phyloP scores from a whole-genome alignment of 1,284 basidiomycete species.

The Moesziomyces sp. region DNA sequence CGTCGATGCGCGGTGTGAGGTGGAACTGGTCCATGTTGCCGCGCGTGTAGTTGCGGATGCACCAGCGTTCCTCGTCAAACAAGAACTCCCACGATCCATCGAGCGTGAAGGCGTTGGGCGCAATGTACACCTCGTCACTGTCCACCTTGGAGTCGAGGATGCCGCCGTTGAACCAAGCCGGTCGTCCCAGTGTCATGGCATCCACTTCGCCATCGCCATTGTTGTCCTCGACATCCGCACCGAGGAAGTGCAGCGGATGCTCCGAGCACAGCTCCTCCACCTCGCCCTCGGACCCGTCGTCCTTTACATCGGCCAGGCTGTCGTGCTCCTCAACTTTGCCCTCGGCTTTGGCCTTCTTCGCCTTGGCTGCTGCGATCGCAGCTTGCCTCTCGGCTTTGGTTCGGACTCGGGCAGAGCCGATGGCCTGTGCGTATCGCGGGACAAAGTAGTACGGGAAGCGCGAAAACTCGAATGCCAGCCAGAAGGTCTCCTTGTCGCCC shows the following conservation, averaged over 20 bases:
- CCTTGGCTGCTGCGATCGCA: constrained; percentile 4
- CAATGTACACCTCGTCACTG: constrained; percentile 32
- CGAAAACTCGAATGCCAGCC: constrained; percentile 48
- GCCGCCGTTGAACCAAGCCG: constrained; percentile 48
- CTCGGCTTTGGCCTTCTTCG: constrained; percentile 21
- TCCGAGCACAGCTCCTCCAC: constrained; percentile 39
- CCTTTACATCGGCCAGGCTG: not conserved
- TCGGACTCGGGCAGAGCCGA: constrained; percentile 23
- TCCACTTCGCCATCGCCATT: constrained; percentile 21
- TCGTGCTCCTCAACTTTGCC: constrained; percentile 3
- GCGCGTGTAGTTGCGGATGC: constrained; percentile 44
- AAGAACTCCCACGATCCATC: constrained; percentile 42
- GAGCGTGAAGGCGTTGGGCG: constrained; percentile 33
- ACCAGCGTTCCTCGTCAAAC: constrained; percentile 42
- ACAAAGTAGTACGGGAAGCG: constrained; percentile 52
- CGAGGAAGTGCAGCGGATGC: constrained; percentile 45
- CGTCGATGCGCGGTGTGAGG: constrained; percentile 21
- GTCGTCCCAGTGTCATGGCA: constrained; percentile 19
- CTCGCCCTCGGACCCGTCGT: not conserved
- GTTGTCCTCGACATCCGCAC: constrained; percentile 29
- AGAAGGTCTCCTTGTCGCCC: constrained; percentile 52
- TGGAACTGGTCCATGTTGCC: constrained; percentile 28
- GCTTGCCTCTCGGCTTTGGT: constrained; percentile 12
- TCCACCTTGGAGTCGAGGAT: constrained; percentile 34
- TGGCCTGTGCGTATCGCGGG: constrained; percentile 39